Percentiles rank a stretch among this genome's conserved stretches.
phyloP scores from a whole-genome alignment of 306 rosid species.

The Calophaca sinica region DNA sequence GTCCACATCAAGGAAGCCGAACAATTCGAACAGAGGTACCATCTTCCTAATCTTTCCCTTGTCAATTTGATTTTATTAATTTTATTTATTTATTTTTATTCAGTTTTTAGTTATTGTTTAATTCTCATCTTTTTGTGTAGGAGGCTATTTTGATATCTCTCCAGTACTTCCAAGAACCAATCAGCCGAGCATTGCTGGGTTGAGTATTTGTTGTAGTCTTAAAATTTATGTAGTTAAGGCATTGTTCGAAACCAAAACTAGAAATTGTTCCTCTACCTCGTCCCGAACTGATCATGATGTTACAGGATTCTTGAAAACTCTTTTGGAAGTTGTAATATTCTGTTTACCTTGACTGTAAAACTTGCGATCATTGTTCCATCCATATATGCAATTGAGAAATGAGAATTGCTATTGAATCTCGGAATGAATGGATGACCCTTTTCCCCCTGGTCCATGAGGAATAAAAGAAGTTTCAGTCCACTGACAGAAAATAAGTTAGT shows the following conservation, averaged over 20 bases:
- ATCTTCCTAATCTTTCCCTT: constrained; percentile 15
- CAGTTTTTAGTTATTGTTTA: background rate
- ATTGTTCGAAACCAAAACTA: constrained; percentile 8
- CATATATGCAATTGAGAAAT: constrained; percentile 26
- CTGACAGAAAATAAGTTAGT: too few species aligned
- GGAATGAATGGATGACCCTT: background rate
- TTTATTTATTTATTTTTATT: background rate
- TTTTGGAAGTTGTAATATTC: background rate
- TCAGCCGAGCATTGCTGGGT: constrained; percentile 63
- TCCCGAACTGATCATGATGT: constrained; percentile 24
- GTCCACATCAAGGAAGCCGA: constrained; percentile 97
- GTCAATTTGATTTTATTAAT: background rate
- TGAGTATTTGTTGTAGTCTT: constrained; percentile 42
- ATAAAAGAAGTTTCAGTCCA: too few species aligned
- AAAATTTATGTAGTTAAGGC: constrained; percentile 22
- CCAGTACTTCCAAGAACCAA: constrained; percentile 93
- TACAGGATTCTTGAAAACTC: constrained; percentile 8
- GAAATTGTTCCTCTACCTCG: constrained; percentile 8
- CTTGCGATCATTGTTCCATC: constrained; percentile 32
- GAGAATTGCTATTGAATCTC: constrained; percentile 14
- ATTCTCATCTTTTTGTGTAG: constrained; percentile 54
- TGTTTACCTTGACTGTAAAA: constrained; percentile 26
- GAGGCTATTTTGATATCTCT: constrained; percentile 93
- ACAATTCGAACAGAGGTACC: constrained; percentile 97
- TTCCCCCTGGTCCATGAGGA: too few species aligned